Base-by-base conservation (phyloP, 768 basidiomycete species). In the Mycena crocata region DNA sequence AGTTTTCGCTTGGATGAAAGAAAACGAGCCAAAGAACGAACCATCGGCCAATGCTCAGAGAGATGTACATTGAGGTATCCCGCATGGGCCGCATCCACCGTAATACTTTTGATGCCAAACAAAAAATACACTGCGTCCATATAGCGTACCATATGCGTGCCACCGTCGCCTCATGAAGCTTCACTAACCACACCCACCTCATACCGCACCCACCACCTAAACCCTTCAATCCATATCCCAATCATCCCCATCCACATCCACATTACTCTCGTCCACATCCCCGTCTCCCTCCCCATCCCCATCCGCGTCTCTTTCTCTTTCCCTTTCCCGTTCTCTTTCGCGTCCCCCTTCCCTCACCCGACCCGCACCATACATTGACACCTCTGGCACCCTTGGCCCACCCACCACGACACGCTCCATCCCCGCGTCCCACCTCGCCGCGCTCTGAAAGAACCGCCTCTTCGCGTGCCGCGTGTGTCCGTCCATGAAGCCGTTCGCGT, bases 381-480 rank as follows among this genome's bases (percentile, higher is more conserved):
- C 39, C 23, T 63, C 61, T 34, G 57, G 51, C 21, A 66, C 51
- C 12, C 49, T n/a, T n/a, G n/a, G 50, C 42, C 45, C 13, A 14
- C 48, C 31, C 5, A 48, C 10, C 34, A 54, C 7, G 9, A 66
- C 61, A 48, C 58, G 26, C 32, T 58, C 57, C 21, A 44, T 57
- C 26, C 51, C 50, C 32, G 26, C 51, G 42, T 67, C 65, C 69
- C 69, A 70, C 44, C 57, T 45, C 32, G 62, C 65, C 49, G 51
- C 57, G 54, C 84, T 87, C 72, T 85, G 84, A 80, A 91, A 92
- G 76, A 92, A 91, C 55, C 85, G 80, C 56, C 90, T 75, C 61
- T 82, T 86, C 13, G 79, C 72, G 30, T 76, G 70, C 54, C 23
- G 71, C 21, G 24, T 35, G 28, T 26, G 37, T 2, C 5, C 28